Evolutionary conservation across 345 rosid genomes (phyloP), one percentile per base, ranked within the genome.

Genomic region (Kernera saxatilis): DNA sequence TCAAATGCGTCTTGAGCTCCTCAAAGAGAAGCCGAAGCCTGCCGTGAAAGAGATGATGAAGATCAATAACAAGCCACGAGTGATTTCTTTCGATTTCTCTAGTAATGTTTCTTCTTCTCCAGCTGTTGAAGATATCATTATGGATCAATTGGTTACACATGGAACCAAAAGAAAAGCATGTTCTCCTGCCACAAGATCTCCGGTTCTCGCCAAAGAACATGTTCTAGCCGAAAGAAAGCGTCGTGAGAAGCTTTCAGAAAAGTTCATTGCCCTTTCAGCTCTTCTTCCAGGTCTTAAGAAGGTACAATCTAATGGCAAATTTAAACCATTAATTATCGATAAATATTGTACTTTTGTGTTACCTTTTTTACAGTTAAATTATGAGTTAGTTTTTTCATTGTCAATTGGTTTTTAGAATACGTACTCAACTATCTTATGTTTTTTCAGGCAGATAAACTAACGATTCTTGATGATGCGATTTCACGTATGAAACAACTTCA

Each of bases 181-280:
- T 57, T 74, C 69, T 58, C 7, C 5, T 52, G 61, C 33, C 27
- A 78, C 76, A 21, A 81, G 93, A 76, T 71, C 58, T 22, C 85
- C 79, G 1, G 21, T 79, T 5, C 77, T 79, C 58, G 86, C 91
- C 8, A 82, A 83, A 70, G 98, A 92, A 53, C 96, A 92, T 72
- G 86, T 92, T 5, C 49, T 89, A n/a, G 93, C 98, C 1, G 98
- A 92, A 75, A 78, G 96, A 77, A 89, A 89, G 64, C 83, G 98
- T 2, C 83, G 98, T 25, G 92, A 89, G 70, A 87, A 81, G 81
- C 89, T 92, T 46, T 84, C 81, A 64, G 85, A 87, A 71, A 78
- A 81, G 7, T 84, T 92, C 68, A 81, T 92, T 18, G 84, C 92
- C 44, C 92, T 92, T 41, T 87, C 93, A 0, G 79, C 88, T 48